These are phyloP conservation scores for Carex arenaria DNA, from an alignment of 202 grass and related monocot genomes.

Conservation along the genomic window DNA sequence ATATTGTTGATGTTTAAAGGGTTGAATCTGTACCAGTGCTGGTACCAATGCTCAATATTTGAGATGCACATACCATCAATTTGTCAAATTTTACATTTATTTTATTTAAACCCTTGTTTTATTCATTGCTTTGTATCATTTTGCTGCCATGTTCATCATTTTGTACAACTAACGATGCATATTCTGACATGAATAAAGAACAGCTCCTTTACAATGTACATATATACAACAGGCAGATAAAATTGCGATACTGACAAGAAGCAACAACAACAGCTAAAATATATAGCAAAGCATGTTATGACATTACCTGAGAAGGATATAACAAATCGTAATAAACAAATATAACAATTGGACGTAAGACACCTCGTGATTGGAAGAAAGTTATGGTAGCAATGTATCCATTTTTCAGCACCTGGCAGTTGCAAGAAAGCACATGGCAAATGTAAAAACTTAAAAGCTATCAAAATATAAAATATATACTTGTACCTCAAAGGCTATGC, in stretches of 20 bases:
- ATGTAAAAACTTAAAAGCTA: neutral
- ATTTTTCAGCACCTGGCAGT: conserved; percentile 87
- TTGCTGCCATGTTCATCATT: too few relatives aligned
- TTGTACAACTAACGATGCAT: too few relatives aligned
- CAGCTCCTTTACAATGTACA: neutral
- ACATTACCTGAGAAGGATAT: neutral
- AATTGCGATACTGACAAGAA: conserved; percentile 1
- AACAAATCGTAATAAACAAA: conserved; percentile 3
- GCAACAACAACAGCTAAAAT: conserved; percentile 9
- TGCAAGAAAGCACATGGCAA: neutral
- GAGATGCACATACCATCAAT: too few relatives aligned
- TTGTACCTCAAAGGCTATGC: conserved; percentile 86
- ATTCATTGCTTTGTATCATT: too few relatives aligned
- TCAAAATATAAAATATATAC: neutral
- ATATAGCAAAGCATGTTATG: neutral
- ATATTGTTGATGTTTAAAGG: too few relatives aligned
- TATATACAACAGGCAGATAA: conserved; percentile 15
- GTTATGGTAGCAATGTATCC: conserved; percentile 92
- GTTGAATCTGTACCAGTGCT: too few relatives aligned
- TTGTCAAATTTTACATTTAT: too few relatives aligned
- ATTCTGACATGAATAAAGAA: neutral
- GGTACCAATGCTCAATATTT: too few relatives aligned
- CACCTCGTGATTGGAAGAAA: conserved; percentile 47
- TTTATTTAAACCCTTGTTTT: too few relatives aligned
- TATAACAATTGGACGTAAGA: neutral